phyloP scores from a whole-genome alignment of 192 early-diverging fungal genomes.

The Coemansia sp. region DNA sequence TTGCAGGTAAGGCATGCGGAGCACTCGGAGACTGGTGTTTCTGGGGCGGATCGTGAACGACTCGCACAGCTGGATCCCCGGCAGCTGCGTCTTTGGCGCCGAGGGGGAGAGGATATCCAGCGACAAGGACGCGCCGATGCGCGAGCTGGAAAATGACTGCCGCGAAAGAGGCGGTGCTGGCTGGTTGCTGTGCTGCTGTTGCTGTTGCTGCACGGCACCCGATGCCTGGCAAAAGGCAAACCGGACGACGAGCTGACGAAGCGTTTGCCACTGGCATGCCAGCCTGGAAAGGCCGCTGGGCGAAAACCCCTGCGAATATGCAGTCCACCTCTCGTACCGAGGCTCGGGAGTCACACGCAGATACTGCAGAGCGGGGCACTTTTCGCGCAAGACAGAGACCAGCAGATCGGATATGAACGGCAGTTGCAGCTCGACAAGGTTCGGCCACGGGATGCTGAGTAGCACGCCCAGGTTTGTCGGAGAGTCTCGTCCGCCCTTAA shows the following conservation, averaged over 20 bases:
- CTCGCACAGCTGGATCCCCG: slow-evolving; percentile 22
- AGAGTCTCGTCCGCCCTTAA: slow-evolving; percentile 19
- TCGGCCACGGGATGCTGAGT: slow-evolving; percentile 39
- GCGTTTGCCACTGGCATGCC: slow-evolving; percentile 32
- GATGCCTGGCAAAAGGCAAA: slow-evolving; percentile 35
- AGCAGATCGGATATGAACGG: slow-evolving; percentile 43
- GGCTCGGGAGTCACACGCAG: slow-evolving; percentile 35
- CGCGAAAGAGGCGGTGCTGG: slow-evolving; percentile 19
- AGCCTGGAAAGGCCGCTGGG: slow-evolving; percentile 30
- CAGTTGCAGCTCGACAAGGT: slow-evolving; percentile 38
- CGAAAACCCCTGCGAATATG: slow-evolving; percentile 39
- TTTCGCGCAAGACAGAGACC: slow-evolving; percentile 23
- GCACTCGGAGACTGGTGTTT: slow-evolving; percentile 26
- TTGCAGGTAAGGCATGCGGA: slow-evolving; percentile 40
- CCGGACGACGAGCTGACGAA: slow-evolving; percentile 41
- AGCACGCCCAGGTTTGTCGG: slow-evolving; percentile 42
- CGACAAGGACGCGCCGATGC: slow-evolving; percentile 13
- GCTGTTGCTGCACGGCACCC: background rate
- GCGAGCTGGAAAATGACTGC: slow-evolving; percentile 21
- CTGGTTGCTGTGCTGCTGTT: too few relatives aligned
- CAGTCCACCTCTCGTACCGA: slow-evolving; percentile 51
- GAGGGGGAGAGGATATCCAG: background rate
- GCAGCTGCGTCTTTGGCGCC: slow-evolving; percentile 12
- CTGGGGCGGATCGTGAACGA: slow-evolving; percentile 26
- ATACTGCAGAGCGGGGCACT: slow-evolving; percentile 41